These are phyloP conservation scores for Allantophomopsis cytisporea DNA, from an alignment of 2,329 filamentous ascomycete species.

Conservation along the genomic window DNA sequence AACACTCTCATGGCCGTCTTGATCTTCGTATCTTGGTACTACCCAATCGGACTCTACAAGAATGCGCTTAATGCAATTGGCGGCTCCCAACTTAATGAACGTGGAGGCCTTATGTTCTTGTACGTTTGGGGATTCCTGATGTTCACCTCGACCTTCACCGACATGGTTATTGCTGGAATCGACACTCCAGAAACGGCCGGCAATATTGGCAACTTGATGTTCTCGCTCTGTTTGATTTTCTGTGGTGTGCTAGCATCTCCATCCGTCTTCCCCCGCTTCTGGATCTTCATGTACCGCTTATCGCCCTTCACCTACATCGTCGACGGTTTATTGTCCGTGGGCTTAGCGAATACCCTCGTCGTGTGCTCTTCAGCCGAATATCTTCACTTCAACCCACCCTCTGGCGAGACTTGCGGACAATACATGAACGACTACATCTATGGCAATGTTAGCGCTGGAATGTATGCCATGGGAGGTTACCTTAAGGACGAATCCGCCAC, in stretches of 20 bases:
- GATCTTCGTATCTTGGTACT: conserved; percentile 76
- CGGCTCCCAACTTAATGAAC: conserved; percentile 47
- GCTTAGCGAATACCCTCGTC: conserved; percentile 53
- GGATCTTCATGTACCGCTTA: conserved; percentile 74
- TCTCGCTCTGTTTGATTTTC: conserved; percentile 62
- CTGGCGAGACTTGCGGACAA: conserved; percentile 39
- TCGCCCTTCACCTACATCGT: conserved; percentile 81
- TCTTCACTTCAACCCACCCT: conserved; percentile 48
- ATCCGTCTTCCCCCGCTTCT: conserved; percentile 53
- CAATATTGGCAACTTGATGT: conserved; percentile 63
- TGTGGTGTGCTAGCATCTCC: conserved; percentile 60
- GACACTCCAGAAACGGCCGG: conserved; percentile 65
- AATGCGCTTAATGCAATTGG: conserved; percentile 41
- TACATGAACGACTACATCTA: conserved; percentile 41
- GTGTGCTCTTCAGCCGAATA: conserved; percentile 58
- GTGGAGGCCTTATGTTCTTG: conserved; percentile 69
- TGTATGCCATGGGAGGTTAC: conserved; percentile 30
- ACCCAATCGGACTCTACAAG: conserved; percentile 63
- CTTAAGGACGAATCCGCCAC: conserved; percentile 35
- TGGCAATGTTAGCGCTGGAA: neutral
- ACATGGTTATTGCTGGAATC: conserved; percentile 64
- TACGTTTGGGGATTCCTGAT: conserved; percentile 63
- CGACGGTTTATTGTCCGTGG: conserved; percentile 55
- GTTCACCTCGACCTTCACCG: conserved; percentile 70
- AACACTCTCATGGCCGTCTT: conserved; percentile 60